Base-by-base conservation (phyloP, 306 rosid species). In the Alnus glutinosa region DNA sequence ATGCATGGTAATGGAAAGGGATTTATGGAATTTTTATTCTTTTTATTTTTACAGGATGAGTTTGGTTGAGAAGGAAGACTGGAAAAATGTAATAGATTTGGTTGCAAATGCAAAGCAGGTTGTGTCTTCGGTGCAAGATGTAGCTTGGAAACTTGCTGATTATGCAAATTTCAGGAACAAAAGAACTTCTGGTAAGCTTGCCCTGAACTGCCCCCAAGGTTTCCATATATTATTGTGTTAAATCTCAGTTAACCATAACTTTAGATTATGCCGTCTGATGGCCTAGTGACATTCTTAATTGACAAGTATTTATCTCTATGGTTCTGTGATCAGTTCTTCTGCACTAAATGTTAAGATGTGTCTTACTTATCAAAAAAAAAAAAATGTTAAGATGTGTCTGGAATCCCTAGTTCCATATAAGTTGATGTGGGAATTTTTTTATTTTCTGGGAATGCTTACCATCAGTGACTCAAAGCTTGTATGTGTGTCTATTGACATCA, bases 31-130 rank as follows among this genome's bases (percentile, higher is more conserved):
- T 50, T 28, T 70, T 61, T 15, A 18, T 75, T 71, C 74, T 46
- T 69, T 77, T 16, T 23, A 68, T 55, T 71, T 81, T 63, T 75
- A 62, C 83, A 93, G 97, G 97, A 89, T 55, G 83, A 93, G 91
- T 74, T 92, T 90, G 66, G 72, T 91, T 77, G 96, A 90, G 85
- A 91, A 86, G 81, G 94, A 93, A 84, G 98, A 95, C 78, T 91
- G 98, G 99, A 91, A 84, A 81, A 77, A 85, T 52, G 32, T 89
- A 75, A 78, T 90, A 69, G 96, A 85, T 83, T 84, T 95, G 84
- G 93, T 95, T 81, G 75, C 99, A 71, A 96, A 96, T 86, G 99
- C 97, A 11, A 93, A 89, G 86, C 96, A 91, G 81, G 87, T 90
- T 71, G 91, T 96, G 69, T 85, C 89, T 77, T 93, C 92, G 0